phyloP scores from a whole-genome alignment of 192 early-diverging fungal species.

The Linnemannia exigua region DNA sequence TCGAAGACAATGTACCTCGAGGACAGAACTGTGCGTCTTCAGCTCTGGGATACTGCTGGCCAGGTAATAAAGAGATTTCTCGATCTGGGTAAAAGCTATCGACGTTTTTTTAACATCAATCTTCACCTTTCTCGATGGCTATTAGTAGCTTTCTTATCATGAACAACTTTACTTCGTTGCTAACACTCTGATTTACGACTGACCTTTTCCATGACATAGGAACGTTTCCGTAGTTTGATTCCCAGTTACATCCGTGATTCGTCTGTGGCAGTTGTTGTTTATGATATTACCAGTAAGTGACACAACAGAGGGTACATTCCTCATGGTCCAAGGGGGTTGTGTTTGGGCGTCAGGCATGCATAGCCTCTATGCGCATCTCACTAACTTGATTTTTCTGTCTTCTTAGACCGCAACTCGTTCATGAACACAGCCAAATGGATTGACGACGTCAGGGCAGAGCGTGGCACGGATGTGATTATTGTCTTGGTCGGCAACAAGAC shows the following conservation, averaged over 20 bases:
- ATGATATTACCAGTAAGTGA: slow-evolving; percentile 93
- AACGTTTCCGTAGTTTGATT: slow-evolving; percentile 97
- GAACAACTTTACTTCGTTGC: neutral
- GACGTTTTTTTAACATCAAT: neutral
- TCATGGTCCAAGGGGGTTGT: neutral
- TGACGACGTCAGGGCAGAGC: slow-evolving; percentile 98
- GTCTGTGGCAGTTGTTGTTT: slow-evolving; percentile 96
- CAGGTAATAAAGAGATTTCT: slow-evolving; percentile 66
- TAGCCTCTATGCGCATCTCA: neutral
- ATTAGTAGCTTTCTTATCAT: neutral
- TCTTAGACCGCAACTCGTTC: slow-evolving; percentile 93
- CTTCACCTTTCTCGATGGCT: neutral
- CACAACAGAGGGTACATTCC: neutral
- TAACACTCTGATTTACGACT: neutral
- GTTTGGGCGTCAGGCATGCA: neutral
- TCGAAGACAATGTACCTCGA: slow-evolving; percentile 99
- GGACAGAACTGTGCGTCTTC: slow-evolving; percentile 96
- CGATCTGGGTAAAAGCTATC: neutral
- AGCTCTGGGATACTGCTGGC: slow-evolving; percentile 99
- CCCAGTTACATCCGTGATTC: slow-evolving; percentile 99
- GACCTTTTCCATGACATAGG: slow-evolving; percentile 62
- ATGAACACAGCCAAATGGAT: slow-evolving; percentile 98
- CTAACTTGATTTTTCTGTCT: neutral
- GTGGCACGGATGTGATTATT: slow-evolving; percentile 98
- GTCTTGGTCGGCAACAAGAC: slow-evolving; percentile 99